Evolutionary conservation across 2,329 filamentous ascomycete genomes (phyloP), one percentile per base, ranked within the genome.

Genomic region (Colletotrichum chrysophilum): DNA sequence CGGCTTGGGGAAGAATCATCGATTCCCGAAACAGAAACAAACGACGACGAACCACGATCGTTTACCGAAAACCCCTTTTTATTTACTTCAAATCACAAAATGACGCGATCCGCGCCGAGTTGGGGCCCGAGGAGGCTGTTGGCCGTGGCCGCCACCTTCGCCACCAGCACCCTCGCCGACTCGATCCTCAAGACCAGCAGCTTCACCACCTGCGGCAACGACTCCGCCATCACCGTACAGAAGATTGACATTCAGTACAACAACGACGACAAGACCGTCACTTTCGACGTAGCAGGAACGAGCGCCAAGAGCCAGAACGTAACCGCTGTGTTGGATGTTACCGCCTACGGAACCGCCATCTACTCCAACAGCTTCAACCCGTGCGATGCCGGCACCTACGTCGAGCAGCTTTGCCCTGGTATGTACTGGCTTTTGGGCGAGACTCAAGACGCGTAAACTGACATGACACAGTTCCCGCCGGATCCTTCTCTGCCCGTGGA

Each of bases 321-420:
- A 76, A 94, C 90, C 71, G 96, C 95, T 16, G 87, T 86, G 4
- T 88, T 98, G 75, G 89, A 91, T 26, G 94, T 98, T 52, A 94
- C 90, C 30, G 96, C 96, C 10, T 98, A 98, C 81, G 97, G 97
- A 75, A 91, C 91, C 74, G 85, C 94, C 76, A 91, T 98, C 28
- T 98, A 97, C 85, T 88, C 90, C 52, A 94, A 95, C 75, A 87
- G 86, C 5, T 98, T 98, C 85, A 92, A 98, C 81, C 97, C 97
- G 43, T 99, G 97, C 84, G 90, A 93, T 21, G 79, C 86, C 3
- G 85, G 82, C 48, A 96, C 92, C 21, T 93, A 91, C 78, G 90
- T 98, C 66, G 83, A 90, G 10, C 87, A 95, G 80, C 88, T 99
- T 64, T 99, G 97, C 85, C 97, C 97, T 81, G 89, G 94, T 95